Conservation (phyloP, 805 yeast species). For the Schwanniomyces polymorphus region DNA sequence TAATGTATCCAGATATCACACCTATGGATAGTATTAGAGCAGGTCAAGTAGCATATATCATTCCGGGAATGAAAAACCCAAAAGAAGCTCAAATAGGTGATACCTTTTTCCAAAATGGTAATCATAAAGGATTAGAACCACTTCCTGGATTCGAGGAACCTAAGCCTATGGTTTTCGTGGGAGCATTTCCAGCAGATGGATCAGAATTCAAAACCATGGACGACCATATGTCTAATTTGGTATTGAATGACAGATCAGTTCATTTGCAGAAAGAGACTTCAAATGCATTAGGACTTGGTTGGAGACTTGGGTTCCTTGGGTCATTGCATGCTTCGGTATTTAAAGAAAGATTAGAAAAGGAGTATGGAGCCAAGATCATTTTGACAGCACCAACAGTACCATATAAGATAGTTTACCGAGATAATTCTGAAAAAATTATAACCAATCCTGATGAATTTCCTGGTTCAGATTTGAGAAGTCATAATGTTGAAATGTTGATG, state of each 20-base stretch:
- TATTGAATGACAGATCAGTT: constrained; percentile 89
- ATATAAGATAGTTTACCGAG: constrained; percentile 67
- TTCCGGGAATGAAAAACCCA: constrained; percentile 92
- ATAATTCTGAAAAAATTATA: constrained; percentile 64
- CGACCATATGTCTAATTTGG: constrained; percentile 85
- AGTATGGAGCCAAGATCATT: constrained; percentile 89
- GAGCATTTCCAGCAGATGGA: constrained; percentile 97
- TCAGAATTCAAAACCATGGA: constrained; percentile 85
- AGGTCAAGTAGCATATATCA: constrained; percentile 93
- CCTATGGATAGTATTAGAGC: constrained; percentile 66
- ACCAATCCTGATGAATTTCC: constrained; percentile 96
- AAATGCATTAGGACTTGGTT: constrained; percentile 93
- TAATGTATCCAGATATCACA: constrained; percentile 88
- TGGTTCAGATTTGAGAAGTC: constrained; percentile 46
- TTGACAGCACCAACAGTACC: constrained; percentile 97
- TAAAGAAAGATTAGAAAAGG: constrained; percentile 87
- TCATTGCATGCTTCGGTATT: constrained; percentile 94
- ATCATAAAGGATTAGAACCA: constrained; percentile 60
- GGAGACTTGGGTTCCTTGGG: constrained; percentile 95
- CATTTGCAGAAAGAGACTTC: constrained; percentile 88
- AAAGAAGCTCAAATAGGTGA: constrained; percentile 90
- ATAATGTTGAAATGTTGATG: constrained; percentile 51
- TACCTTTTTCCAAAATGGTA: constrained; percentile 69
- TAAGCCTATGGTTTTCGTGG: constrained; percentile 97
- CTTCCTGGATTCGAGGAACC: constrained; percentile 95